Base-by-base conservation (phyloP, 331 rosid genomes). In the Rosa hybrid region DNA sequence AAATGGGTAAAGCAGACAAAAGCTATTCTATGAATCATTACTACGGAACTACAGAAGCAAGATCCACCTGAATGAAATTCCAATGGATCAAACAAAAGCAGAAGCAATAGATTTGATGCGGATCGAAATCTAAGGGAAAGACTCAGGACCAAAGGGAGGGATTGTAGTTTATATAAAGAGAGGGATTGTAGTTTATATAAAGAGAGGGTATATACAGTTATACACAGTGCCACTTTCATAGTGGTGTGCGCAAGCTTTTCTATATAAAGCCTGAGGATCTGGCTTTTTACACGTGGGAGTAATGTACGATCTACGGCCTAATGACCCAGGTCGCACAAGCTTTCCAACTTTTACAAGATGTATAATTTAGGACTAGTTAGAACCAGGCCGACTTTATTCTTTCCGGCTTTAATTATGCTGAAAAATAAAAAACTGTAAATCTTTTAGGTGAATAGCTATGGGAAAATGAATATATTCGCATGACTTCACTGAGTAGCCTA, bases 241-340 rank as follows among this genome's bases (percentile, higher is more conserved):
- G 71, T 67, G 71, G 48, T 30, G 44, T 16, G 16, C 12, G 71
- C 71, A 38, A 38, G 71, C 71, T 67, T 67, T 38, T 34, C 1
- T 8, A 68, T 68, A 20, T 23, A 65, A 41, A 65, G 75, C 71
- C 79, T 30, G 74, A 69, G 38, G 50, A 64, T 42, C 41, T 12
- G 75, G 72, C 72, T 8, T 21, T 81, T 64, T 21, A 20, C 77
- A 75, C 25, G 62, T 65, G 83, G 56, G 74, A 41, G 69, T 60
- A 67, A 42, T 75, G 25, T 77, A 80, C 74, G 67, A 63, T 69
- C 73, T 4, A 34, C 39, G 38, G 69, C 9, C 21, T 51, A 4
- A 64, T 53, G 71, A 44, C 65, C 82, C 78, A 71, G 75, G 44
- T 62, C 23, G 50, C 60, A 71, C 38, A 64, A 25, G 64, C 49